Base-by-base conservation (phyloP, 805 yeast genomes). In the Lipomyces chichibuensis region DNA sequence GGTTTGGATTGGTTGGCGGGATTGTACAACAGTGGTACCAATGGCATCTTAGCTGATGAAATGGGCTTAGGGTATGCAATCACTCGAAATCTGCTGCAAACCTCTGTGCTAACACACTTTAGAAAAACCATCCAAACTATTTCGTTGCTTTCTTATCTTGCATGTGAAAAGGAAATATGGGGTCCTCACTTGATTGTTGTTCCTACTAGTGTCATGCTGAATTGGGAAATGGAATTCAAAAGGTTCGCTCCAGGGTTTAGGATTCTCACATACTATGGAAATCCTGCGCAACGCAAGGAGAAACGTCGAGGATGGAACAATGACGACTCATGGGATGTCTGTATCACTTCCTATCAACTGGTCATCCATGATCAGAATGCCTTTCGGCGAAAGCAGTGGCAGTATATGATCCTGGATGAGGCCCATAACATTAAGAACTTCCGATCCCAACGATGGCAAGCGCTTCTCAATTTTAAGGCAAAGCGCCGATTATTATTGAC, bases 141-240 rank as follows among this genome's bases (percentile, higher is more conserved):
- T 62, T 86, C 98, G 0, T 79, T 95, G 54, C 79, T 95, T 23
- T 83, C 96, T 0, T 93, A 93, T 76, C 80, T 95, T 62, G 99
- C 99, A 0, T 92, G 97, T 74, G 97, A 89, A 73, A 93, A 93
- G 74, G 90, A 91, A 66, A 85, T 89, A 20, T 95, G 99, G 99
- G 99, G 99, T 0, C 99, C 99, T 0, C 99, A 95, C 80, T 81
- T 95, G 63, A 93, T 95, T 79, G 88, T 95, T 67, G 99, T 95
- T 3, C 99, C 99, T 3, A 95, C 99, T 0, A 91, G 97, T 17
- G 99, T 95, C 7, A 88, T 95, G 88, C 85, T 95, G 63, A 95
- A 95, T 75, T 95, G 99, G 99, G 99, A 95, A 77, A 94, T 96
- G 98, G 99, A 95, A 75, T 93, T 95, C 80, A 95, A 96, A 75